Conservation (phyloP, 1,284 basidiomycete genomes). For the Mycena citricolor region DNA sequence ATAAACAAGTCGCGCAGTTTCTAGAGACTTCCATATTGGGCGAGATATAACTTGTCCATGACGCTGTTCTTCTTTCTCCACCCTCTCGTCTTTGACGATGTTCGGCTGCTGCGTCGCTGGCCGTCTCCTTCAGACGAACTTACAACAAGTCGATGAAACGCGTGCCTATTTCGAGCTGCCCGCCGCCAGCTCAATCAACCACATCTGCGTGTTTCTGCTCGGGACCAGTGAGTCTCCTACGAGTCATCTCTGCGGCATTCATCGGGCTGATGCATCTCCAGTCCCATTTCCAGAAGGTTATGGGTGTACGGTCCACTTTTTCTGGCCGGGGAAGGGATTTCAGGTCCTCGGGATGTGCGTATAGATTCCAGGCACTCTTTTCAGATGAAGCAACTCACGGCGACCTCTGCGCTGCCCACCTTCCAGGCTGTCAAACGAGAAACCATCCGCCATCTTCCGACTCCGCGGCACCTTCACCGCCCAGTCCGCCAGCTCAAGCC, state of each 20-base stretch:
- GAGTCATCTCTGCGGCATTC: neutral
- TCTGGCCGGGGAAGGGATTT: constrained; percentile 87
- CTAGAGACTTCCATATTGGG: too few species aligned
- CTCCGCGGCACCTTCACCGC: constrained; percentile 68
- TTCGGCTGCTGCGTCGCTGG: constrained; percentile 78
- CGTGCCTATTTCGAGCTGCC: constrained; percentile 84
- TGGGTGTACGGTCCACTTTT: constrained; percentile 87
- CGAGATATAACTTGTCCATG: too few species aligned
- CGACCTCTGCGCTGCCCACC: neutral
- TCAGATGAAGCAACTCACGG: too few species aligned
- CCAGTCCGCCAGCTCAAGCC: constrained; percentile 44
- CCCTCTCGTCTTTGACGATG: constrained; percentile 39
- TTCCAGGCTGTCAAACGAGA: constrained; percentile 82
- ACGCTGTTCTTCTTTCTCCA: too few species aligned
- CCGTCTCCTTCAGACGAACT: constrained; percentile 72
- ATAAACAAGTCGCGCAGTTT: too few species aligned
- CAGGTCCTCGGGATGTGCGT: constrained; percentile 86
- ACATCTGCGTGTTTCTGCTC: constrained; percentile 85
- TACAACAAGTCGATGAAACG: constrained; percentile 79
- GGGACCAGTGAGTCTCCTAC: constrained; percentile 64
- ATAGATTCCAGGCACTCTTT: neutral
- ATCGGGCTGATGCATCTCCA: constrained; percentile 20
- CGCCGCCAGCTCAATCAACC: constrained; percentile 79
- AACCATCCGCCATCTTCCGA: constrained; percentile 90
- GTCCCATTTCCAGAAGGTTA: constrained; percentile 89